Evolutionary conservation across 2,329 filamentous ascomycete genomes (phyloP), one percentile per base, ranked within the genome.

Genomic region (Onygena corvina): DNA sequence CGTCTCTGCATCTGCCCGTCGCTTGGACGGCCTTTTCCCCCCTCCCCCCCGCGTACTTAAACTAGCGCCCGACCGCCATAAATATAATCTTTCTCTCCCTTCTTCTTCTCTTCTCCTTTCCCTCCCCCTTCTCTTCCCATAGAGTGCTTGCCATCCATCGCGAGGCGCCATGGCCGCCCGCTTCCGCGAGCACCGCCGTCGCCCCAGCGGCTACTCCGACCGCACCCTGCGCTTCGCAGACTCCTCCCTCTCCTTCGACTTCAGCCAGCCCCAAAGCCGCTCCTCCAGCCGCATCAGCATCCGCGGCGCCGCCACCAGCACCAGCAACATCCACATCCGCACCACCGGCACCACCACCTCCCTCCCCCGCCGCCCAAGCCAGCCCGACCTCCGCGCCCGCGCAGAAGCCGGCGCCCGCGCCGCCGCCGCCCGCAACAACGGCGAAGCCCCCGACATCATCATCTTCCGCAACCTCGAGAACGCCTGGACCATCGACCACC

Each of bases 401-500:
- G 36, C 36, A 9, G 21, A 27, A 27, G 18, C 21, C 8, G 21
- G 25, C 20, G 18, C 21, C 8, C 36, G 25, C 20, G 36, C 36
- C 3, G 12, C 36, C 3, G 21, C 36, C 8, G 25, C 36, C 1
- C 12, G 18, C 1, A 52, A 50, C 9, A 59, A 63, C 23, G 64
- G 67, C 7, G 55, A 59, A 20, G 63, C 60, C 14, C 70, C 71
- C 1, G 71, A 73, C 57, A 62, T 67, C 30, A 61, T 73, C 45
- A 57, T 67, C 30, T 61, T 73, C 34, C 65, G 64, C 49, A 67
- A 72, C 56, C 67, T 64, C 47, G 64, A 64, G 46, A 62, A 61
- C 36, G 64, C 64, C 21, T 68, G 71, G 55, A 64, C 64, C 11
- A 57, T 72, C 31, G 63, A 66, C 42, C 72, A 72, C 56, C 64